A percentile compares a stretch with the other conserved stretches of the same genome.
phyloP scores from a whole-genome alignment of 495 filamentous ascomycete species.

The Aspergillus steynii region DNA sequence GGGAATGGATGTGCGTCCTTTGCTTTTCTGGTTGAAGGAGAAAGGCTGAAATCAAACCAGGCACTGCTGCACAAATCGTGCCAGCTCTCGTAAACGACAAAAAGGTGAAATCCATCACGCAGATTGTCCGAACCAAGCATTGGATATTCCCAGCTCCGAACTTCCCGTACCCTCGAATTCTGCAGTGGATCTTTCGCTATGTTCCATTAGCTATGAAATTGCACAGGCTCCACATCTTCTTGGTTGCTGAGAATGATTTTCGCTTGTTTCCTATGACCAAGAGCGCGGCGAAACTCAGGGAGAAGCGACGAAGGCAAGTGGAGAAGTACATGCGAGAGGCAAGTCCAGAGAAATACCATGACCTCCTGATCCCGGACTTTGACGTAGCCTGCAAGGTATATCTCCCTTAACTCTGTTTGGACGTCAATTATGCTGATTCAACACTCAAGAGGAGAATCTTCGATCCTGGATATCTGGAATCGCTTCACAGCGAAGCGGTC shows the following conservation, averaged over 20 bases:
- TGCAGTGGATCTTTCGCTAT: slow-evolving; percentile 29
- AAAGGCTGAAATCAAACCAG: slow-evolving; percentile 24
- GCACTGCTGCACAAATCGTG: slow-evolving; percentile 46
- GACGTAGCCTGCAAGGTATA: slow-evolving; percentile 52
- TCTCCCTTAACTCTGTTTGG: too few species aligned
- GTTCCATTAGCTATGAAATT: slow-evolving; percentile 28
- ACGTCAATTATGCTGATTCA: too few species aligned
- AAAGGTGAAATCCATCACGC: slow-evolving; percentile 23
- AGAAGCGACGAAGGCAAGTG: slow-evolving; percentile 30
- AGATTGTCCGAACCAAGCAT: slow-evolving; percentile 30
- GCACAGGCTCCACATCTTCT: slow-evolving; percentile 26
- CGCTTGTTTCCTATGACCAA: slow-evolving; percentile 33
- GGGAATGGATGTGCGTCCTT: slow-evolving; percentile 43
- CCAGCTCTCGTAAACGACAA: slow-evolving; percentile 31
- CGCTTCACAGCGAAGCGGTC: slow-evolving; percentile 43
- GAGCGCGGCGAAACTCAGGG: slow-evolving; percentile 29
- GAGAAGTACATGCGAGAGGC: slow-evolving; percentile 44
- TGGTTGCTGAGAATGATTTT: slow-evolving; percentile 36
- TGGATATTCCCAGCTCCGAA: slow-evolving; percentile 26
- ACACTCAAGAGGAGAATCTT: slow-evolving; percentile 37
- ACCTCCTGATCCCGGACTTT: slow-evolving; percentile 54
- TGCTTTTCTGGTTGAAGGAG: not conserved
- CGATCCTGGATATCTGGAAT: slow-evolving; percentile 45
- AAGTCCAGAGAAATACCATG: slow-evolving; percentile 54
- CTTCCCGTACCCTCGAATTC: slow-evolving; percentile 14